phyloP scores from a whole-genome alignment of 164 flowering plant species.

The Buxus sempervirens region DNA sequence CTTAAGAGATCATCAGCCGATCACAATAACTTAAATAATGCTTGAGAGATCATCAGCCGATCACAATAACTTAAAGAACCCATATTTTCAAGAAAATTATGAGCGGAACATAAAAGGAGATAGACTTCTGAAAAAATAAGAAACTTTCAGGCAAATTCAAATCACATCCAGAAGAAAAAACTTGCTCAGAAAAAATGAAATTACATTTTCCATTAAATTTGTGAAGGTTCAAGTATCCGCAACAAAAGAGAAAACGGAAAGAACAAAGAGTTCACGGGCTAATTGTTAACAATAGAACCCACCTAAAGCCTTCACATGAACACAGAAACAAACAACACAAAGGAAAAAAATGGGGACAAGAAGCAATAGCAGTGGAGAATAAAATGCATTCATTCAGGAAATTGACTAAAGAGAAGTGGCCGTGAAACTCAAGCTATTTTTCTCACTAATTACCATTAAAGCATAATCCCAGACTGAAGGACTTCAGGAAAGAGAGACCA shows the following conservation, averaged over 20 bases:
- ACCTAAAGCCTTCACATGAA: not conserved
- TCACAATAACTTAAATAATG: too few species aligned
- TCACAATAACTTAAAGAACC: too few species aligned
- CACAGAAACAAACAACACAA: constrained; percentile 3
- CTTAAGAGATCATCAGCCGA: too few species aligned
- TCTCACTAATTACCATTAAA: not conserved
- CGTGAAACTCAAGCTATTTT: not conserved
- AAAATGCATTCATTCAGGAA: not conserved
- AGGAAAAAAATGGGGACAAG: too few species aligned
- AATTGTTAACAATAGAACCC: not conserved
- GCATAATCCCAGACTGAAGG: not conserved
- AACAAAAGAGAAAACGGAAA: too few species aligned
- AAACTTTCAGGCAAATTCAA: not conserved
- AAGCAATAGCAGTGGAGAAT: not conserved
- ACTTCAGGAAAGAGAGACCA: not conserved
- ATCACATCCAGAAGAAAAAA: not conserved
- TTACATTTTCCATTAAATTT: not conserved
- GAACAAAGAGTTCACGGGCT: not conserved
- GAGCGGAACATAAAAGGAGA: not conserved
- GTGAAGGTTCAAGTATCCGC: not conserved
- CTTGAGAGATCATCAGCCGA: too few species aligned
- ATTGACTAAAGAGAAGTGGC: not conserved
- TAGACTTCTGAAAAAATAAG: not conserved
- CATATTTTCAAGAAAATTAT: too few species aligned
- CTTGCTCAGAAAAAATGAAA: not conserved